Evolutionary conservation across 169 alveolate species (phyloP), one percentile per base, ranked within the genome.

Genomic region (Cardiosporidium cionae): DNA sequence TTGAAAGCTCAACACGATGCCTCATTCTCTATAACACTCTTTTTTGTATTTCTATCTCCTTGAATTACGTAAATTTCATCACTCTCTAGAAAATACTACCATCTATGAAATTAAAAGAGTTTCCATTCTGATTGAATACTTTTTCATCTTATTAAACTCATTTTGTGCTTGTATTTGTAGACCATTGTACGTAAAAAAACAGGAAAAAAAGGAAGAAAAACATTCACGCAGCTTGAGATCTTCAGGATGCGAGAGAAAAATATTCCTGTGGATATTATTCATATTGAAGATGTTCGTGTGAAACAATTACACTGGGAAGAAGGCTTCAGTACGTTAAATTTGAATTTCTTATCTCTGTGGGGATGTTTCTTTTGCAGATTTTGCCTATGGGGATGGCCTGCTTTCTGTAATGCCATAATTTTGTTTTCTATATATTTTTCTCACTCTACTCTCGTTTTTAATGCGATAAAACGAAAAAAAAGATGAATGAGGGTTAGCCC

Each of bases 291-390:
- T 25, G 92, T 90, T n/a, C 83, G 91, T 16, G 92, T 90, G 23
- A n/a, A n/a, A n/a, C 91, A 88, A 53, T 84, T 91, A 35, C 91
- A 89, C 81, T 91, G 96, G 96, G 96, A 91, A 64, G 89, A 73
- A 4, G 80, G 80, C 9, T 68, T 63, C 68, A 73, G 80, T 73
- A 36, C 27, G 69, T 52, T 33, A 28, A 5, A 44, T 44, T 44
- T n/a, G 16, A 9, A 9, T 9, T n/a, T n/a, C 58, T 16, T n/a
- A n/a, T 44, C 58, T n/a, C 25, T n/a, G 58, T 9, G 58, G 9
- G 58, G 58, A n/a, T 44, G 58, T 16, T 16, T n/a, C 58, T 16
- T n/a, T 44, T 9, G 58, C 58, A 44, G 58, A 9, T 44, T 9
- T 44, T 44, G 58, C 58, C 16, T n/a, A 44, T n/a, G 58, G 25